A percentile compares a stretch with the other conserved stretches of the same genome.
Evolutionary conservation across 768 basidiomycete genomes (phyloP).

Genomic region (Lactarius evosmus): DNA sequence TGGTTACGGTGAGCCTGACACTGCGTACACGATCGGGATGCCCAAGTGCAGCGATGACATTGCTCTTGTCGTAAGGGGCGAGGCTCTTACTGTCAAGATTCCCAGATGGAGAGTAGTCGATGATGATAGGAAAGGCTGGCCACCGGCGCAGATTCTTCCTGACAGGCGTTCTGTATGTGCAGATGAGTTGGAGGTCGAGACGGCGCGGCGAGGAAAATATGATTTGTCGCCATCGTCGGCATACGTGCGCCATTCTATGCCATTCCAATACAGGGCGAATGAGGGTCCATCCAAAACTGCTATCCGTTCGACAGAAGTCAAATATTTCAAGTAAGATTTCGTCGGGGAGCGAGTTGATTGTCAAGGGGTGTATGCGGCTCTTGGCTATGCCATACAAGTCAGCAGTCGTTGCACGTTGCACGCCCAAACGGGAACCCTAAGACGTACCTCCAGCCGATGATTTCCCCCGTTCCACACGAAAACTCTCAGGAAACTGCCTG

Average conservation of each 20-base stretch:
- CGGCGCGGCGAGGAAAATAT: constrained; percentile 2
- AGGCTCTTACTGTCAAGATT: background rate
- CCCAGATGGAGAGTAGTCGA: constrained; percentile 1
- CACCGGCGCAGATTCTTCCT: constrained; percentile 2
- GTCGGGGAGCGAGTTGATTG: background rate
- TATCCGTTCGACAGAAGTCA: background rate
- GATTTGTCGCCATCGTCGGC: constrained; percentile 1
- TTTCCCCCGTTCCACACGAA: background rate
- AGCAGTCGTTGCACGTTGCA: background rate
- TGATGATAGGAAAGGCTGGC: constrained; percentile 7
- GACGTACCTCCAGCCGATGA: background rate
- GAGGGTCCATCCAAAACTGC: background rate
- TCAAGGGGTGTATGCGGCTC: background rate
- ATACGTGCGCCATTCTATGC: constrained; percentile 1
- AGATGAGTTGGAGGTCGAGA: constrained; percentile 3
- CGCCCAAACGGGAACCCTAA: background rate
- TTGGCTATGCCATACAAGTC: background rate
- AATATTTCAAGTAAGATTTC: background rate
- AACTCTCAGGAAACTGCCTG: background rate
- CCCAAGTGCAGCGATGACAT: constrained; percentile 2
- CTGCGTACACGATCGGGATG: background rate
- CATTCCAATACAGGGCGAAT: background rate
- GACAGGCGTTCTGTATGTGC: constrained; percentile 5
- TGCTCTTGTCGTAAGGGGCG: background rate
- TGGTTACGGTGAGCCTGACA: background rate